A percentile compares a stretch with the other conserved stretches of the same genome.
phyloP scores from a whole-genome alignment of 1,284 basidiomycete genomes.

The Ustilago curta region DNA sequence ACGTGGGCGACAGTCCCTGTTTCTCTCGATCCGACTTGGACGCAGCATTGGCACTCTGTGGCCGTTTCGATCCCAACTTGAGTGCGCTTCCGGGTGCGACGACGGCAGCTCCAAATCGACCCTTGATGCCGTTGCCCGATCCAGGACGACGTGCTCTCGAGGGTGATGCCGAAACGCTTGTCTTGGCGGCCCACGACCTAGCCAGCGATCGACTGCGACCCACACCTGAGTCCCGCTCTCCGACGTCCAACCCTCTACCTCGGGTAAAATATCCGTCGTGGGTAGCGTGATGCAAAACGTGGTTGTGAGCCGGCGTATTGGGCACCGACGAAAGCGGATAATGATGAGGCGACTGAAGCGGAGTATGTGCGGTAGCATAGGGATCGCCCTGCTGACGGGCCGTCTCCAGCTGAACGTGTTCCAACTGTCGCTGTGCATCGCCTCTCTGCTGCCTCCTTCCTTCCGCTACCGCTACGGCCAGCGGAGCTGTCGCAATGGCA shows the following conservation, averaged over 20 bases:
- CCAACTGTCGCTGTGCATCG: constrained; percentile 45
- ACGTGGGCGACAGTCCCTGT: constrained; percentile 13
- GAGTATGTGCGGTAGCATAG: constrained; percentile 25
- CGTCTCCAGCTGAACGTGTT: constrained; percentile 53
- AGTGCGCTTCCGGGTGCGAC: constrained; percentile 9
- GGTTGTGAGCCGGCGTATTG: constrained; percentile 17
- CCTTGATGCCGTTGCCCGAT: constrained; percentile 9
- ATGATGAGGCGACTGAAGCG: constrained; percentile 13
- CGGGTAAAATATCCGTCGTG: constrained; percentile 2
- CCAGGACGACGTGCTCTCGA: neutral
- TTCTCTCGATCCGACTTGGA: neutral
- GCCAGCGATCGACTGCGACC: constrained; percentile 17
- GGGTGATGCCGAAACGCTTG: constrained; percentile 6
- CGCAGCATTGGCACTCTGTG: constrained; percentile 22
- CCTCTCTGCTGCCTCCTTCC: neutral
- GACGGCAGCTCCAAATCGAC: constrained; percentile 4
- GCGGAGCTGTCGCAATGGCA: constrained; percentile 45
- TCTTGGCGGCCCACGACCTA: constrained; percentile 8
- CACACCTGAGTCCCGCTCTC: neutral
- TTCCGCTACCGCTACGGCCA: neutral
- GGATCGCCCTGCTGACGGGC: constrained; percentile 62
- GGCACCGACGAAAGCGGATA: constrained; percentile 7
- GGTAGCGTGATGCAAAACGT: constrained; percentile 6
- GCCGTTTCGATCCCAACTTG: neutral
- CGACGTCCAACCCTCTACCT: neutral